phyloP scores from a whole-genome alignment of 768 basidiomycete genomes.

The Pleurotus tuber-regium region DNA sequence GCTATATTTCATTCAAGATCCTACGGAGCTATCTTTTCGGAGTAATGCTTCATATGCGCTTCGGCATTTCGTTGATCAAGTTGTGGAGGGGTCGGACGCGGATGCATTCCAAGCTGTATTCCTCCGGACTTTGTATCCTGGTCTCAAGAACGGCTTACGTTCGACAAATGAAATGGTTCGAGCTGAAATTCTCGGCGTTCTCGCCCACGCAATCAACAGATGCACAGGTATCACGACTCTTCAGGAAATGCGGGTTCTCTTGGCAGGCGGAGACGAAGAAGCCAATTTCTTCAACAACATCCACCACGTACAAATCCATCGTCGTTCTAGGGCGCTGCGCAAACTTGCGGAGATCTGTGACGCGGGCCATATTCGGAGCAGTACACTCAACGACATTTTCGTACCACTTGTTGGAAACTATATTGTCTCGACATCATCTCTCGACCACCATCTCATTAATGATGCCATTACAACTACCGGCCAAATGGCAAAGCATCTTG shows the following conservation, averaged over 20 bases:
- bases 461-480: slow-evolving; percentile 85
- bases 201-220: slow-evolving; percentile 70
- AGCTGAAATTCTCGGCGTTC: slow-evolving; percentile 74
- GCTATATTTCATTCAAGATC: slow-evolving; percentile 85
- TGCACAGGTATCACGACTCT: slow-evolving; percentile 58
- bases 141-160: slow-evolving; percentile 74
- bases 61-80: slow-evolving; percentile 71
- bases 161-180: slow-evolving; percentile 87
- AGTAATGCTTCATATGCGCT: slow-evolving; percentile 76
- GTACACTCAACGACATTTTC: slow-evolving; percentile 76
- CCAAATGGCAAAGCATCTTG: slow-evolving; percentile 68
- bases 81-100: slow-evolving; percentile 35
- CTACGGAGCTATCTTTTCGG: slow-evolving; percentile 82
- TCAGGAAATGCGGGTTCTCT: slow-evolving; percentile 76
- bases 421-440: slow-evolving; percentile 54
- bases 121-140: slow-evolving; percentile 66
- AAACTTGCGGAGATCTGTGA: slow-evolving; percentile 79
- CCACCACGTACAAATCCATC: slow-evolving; percentile 88
- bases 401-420: slow-evolving; percentile 86
- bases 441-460: slow-evolving; percentile 86
- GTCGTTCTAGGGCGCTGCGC: slow-evolving; percentile 81
- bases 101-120: slow-evolving; percentile 55
- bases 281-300: slow-evolving; percentile 98
- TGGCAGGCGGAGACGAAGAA: slow-evolving; percentile 89
- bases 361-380: slow-evolving; percentile 62